Evolutionary conservation across 768 basidiomycete species (phyloP).

Genomic region (Tricholoma bakamatsutake): DNA sequence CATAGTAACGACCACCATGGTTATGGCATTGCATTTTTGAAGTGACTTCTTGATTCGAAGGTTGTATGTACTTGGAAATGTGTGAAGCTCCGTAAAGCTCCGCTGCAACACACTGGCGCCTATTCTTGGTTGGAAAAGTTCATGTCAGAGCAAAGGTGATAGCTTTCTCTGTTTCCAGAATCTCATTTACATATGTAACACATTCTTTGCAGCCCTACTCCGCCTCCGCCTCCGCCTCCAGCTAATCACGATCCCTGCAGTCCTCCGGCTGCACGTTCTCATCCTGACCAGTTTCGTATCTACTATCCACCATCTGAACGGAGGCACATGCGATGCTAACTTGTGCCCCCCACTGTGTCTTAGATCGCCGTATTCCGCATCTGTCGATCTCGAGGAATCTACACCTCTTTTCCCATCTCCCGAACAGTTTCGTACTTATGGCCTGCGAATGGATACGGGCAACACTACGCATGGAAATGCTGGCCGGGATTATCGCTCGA

Average conservation of each 20-base stretch:
- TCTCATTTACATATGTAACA: too few species aligned
- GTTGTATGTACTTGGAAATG: too few species aligned
- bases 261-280: background rate
- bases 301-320: background rate
- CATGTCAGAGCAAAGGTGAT: too few species aligned
- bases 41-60: too few species aligned
- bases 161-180: too few species aligned
- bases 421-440: too few species aligned
- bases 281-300: background rate
- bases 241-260: background rate
- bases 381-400: background rate
- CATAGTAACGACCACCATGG: too few species aligned
- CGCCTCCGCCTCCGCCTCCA: background rate
- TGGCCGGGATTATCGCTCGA: too few species aligned
- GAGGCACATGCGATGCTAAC: background rate
- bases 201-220: background rate
- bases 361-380: background rate
- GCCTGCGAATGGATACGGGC: too few species aligned
- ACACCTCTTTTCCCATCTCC: background rate
- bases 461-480: too few species aligned
- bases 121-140: background rate
- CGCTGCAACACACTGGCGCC: background rate
- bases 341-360: background rate
- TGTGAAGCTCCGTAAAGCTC: too few species aligned
- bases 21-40: too few species aligned